These are phyloP conservation scores for Pseudopithomyces chartarum DNA, from an alignment of 2,329 filamentous ascomycete genomes.

Conservation along the genomic window DNA sequence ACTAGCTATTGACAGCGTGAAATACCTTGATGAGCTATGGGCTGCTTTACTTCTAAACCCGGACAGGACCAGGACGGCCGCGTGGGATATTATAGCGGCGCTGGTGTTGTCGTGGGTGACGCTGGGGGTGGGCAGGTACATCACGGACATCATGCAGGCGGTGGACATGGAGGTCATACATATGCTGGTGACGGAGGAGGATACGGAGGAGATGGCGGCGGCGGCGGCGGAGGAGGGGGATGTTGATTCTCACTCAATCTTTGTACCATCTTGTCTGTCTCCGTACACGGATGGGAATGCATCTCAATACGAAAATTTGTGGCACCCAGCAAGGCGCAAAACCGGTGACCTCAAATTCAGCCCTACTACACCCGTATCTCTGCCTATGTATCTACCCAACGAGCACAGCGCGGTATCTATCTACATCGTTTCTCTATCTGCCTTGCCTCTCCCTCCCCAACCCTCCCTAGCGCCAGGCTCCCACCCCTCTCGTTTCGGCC, in stretches of 20 bases:
- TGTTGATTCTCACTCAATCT: not conserved
- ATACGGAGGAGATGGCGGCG: conserved; percentile 13
- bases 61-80: not conserved
- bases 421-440: not conserved
- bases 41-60: conserved; percentile 2
- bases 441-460: not conserved
- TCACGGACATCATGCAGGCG: conserved; percentile 2
- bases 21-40: conserved; percentile 1
- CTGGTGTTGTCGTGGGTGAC: not conserved
- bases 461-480: no score
- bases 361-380: not conserved
- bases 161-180: conserved; percentile 1
- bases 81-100: not conserved
- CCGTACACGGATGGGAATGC: no score
- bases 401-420: not conserved
- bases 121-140: not conserved
- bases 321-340: no score
- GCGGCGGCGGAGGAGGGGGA: conserved; percentile 11
- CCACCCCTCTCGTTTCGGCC: no score
- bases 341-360: not conserved
- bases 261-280: no score
- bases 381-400: not conserved
- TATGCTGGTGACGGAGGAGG: conserved; percentile 15
- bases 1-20: not conserved
- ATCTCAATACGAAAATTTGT: no score